Conservation (phyloP, 768 basidiomycete genomes). For the Strobilomyces confusus region DNA sequence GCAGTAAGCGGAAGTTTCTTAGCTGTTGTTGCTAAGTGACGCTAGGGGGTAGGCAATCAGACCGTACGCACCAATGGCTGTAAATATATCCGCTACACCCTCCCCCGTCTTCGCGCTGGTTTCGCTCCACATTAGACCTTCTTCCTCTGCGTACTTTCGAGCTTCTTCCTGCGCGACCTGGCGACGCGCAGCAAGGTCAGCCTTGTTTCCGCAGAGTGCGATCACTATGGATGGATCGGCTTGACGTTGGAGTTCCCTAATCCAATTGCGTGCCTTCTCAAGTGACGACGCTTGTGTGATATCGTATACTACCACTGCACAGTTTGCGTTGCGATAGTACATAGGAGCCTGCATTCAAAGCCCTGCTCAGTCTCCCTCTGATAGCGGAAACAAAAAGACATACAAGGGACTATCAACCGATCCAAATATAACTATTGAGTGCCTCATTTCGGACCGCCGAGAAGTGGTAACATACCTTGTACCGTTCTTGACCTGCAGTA, state of each 20-base stretch:
- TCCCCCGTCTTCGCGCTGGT: conserved; percentile 89
- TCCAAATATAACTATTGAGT: neutral
- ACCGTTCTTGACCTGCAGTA: conserved; percentile 93
- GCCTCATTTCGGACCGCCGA: neutral
- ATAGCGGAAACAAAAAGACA: conserved; percentile 19
- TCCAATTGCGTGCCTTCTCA: conserved; percentile 96
- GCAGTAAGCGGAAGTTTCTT: conserved; percentile 87
- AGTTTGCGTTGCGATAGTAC: conserved; percentile 96
- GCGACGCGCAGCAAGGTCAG: conserved; percentile 79
- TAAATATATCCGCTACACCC: conserved; percentile 83
- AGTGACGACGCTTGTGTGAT: conserved; percentile 90
- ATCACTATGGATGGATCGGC: conserved; percentile 97
- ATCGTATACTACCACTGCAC: conserved; percentile 93
- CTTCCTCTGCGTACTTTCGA: conserved; percentile 88
- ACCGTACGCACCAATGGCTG: conserved; percentile 66
- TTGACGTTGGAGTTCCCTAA: conserved; percentile 93
- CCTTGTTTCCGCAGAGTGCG: conserved; percentile 94
- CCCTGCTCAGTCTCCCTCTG: neutral
- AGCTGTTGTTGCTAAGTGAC: conserved; percentile 41
- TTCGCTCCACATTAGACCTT: conserved; percentile 91
- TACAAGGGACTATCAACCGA: conserved; percentile 41
- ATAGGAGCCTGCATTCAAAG: conserved; percentile 65
- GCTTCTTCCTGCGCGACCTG: conserved; percentile 87
- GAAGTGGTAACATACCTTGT: conserved; percentile 55
- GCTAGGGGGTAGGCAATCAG: neutral